Percentiles rank a stretch among this genome's conserved stretches.
phyloP scores from a whole-genome alignment of 208 protist genomes.

The Trypanosoma brucei region DNA sequence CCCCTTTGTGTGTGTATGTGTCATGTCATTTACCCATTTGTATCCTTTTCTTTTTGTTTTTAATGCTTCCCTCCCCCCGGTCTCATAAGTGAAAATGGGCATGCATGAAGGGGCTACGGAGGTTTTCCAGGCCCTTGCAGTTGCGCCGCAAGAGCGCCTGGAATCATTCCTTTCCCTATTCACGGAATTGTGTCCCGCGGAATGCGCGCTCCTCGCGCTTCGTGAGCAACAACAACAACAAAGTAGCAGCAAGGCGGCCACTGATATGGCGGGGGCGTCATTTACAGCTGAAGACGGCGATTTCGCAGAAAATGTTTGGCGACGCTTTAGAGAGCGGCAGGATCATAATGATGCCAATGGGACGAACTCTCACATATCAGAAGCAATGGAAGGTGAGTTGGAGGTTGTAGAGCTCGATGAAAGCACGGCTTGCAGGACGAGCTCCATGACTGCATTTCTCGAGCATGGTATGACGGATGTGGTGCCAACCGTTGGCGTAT shows the following conservation, averaged over 20 bases:
- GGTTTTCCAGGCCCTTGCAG: constrained; percentile 14
- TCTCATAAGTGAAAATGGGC: background rate
- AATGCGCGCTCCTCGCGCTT: constrained; percentile 13
- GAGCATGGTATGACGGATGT: constrained; percentile 25
- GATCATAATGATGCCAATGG: background rate
- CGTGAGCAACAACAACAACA: constrained; percentile 1
- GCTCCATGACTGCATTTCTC: constrained; percentile 42
- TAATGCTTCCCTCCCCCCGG: background rate
- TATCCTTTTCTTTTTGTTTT: constrained; percentile 4
- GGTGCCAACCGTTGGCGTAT: constrained; percentile 50
- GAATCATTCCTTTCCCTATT: constrained; percentile 16
- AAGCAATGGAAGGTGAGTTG: background rate
- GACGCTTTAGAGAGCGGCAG: background rate
- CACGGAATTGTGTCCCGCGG: constrained; percentile 6
- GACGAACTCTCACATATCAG: background rate
- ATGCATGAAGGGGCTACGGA: background rate
- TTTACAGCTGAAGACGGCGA: background rate
- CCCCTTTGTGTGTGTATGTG: no score
- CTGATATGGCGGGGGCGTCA: background rate
- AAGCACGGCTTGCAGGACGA: constrained; percentile 31
- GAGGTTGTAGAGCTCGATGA: constrained; percentile 15
- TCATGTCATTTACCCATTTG: background rate
- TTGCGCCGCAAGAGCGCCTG: constrained; percentile 14
- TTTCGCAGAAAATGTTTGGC: constrained; percentile 1
- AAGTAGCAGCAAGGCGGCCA: background rate